Base-by-base conservation (phyloP, 2,329 filamentous ascomycete genomes). In the Chrysoporthe puriensis region DNA sequence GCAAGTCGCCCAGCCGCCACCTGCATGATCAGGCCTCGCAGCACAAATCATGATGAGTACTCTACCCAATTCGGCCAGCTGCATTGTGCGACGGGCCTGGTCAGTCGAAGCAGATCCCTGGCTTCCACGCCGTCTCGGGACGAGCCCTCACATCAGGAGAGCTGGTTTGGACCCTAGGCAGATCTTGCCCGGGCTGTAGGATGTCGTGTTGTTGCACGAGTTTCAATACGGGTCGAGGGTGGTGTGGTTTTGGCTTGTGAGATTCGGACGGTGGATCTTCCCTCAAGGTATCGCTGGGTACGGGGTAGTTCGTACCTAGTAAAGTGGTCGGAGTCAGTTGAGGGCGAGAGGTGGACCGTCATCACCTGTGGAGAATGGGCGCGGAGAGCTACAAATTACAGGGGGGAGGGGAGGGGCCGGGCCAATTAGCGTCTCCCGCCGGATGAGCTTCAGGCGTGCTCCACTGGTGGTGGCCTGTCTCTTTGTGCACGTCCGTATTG, bases 1-100 rank as follows among this genome's bases (percentile, higher is more conserved):
- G 50, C 48, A 52, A 11, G 48, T 4, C 9, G 5, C 48, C 21
- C 32, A 58, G 9, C 32, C 54, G 54, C 26, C 54, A 58, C 52
- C 36, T 66, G 63, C 63, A 61, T 46, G 40, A 59, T 21, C 58
- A 62, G 46, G 18, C 46, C 14, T 57, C 34, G 16, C 54, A 21
- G 40, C 11, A 32, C 43, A 61, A 40, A 61, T 54, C 44, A 32
- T 59, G 44, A 46, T 42, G 8, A 56, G 43, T 34, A 60, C 46
- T 52, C 42, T 62, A 42, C 60, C 67, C 52, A 26, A 67, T 67
- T 48, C 63, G 64, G 67, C 57, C 44, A 60, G 64, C 58, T 69
- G 67, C 67, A 67, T 67, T 58, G 67, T 69, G 65, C 58, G 61
- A 67, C 67, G 42, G 40, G 68, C 46, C 62, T 67, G 68, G 62